Conservation (phyloP, 2,329 filamentous ascomycete species). For the Trichoderma oligosporum region DNA sequence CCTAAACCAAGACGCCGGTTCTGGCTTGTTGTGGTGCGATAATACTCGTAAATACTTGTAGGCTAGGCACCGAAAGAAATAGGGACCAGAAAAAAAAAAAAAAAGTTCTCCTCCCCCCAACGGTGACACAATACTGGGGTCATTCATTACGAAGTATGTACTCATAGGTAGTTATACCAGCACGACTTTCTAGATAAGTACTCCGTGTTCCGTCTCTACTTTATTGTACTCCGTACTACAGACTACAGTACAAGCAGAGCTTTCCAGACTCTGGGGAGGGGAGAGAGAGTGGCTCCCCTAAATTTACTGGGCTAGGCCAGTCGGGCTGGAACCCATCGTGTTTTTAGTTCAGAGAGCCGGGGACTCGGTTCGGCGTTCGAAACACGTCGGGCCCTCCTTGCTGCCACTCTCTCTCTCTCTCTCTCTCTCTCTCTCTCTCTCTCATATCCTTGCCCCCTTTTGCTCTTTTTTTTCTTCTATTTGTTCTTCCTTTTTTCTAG, state of each 20-base stretch:
- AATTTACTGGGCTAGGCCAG: conserved; percentile 12
- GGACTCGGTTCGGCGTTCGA: conserved; percentile 17
- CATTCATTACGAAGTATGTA: too few relatives aligned
- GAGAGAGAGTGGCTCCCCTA: conserved; percentile 9
- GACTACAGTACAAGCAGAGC: conserved; percentile 3
- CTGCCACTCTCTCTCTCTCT: neutral
- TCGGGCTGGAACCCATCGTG: conserved; percentile 16
- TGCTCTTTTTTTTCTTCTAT: conserved; percentile 9
- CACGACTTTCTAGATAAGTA: too few relatives aligned
- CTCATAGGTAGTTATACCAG: too few relatives aligned
- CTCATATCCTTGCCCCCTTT: neutral
- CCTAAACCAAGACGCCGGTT: conserved; percentile 17
- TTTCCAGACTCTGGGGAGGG: conserved; percentile 1
- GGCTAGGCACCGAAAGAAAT: neutral
- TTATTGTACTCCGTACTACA: too few relatives aligned
- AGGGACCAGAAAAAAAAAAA: neutral
- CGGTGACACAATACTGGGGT: conserved; percentile 18
- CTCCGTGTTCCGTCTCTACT: too few relatives aligned
- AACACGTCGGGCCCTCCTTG: conserved; percentile 16
- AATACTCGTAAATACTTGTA: neutral
- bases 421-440: neutral
- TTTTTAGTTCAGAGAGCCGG: conserved; percentile 11
- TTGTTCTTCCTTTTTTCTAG: conserved; percentile 17
- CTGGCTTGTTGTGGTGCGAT: neutral
- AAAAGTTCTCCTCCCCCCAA: conserved; percentile 2